phyloP scores from a whole-genome alignment of 768 basidiomycete genomes.

The Boletus reticuloceps region DNA sequence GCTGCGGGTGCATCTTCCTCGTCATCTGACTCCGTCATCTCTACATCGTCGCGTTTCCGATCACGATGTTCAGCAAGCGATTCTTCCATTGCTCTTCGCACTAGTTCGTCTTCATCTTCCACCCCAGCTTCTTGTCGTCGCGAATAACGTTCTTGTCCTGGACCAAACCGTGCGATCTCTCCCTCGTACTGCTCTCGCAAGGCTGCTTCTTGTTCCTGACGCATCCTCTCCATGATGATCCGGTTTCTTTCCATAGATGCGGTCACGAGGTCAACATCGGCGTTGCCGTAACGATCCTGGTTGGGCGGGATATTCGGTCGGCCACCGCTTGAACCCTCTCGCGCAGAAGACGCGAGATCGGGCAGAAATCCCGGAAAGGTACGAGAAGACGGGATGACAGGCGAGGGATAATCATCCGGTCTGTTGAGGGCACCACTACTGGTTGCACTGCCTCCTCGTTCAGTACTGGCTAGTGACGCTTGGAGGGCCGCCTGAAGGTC shows the following conservation, averaged over 20 bases:
- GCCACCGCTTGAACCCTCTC: constrained; percentile 12
- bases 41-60: constrained; percentile 20
- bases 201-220: constrained; percentile 63
- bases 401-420: constrained; percentile 15
- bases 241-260: constrained; percentile 68
- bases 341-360: constrained; percentile 7
- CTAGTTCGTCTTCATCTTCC: constrained; percentile 57
- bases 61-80: constrained; percentile 20
- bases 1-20: constrained; percentile 13
- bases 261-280: constrained; percentile 51
- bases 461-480: constrained; percentile 58
- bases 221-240: constrained; percentile 60
- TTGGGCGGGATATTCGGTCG: constrained; percentile 25
- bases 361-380: constrained; percentile 26
- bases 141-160: constrained; percentile 6
- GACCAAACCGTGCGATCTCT: constrained; percentile 32
- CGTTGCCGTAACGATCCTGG: constrained; percentile 30
- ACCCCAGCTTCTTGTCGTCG: constrained; percentile 1
- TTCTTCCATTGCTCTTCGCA: constrained; percentile 41
- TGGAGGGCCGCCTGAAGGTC: constrained; percentile 87
- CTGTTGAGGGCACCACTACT: constrained; percentile 9
- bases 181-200: constrained; percentile 56
- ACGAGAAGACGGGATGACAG: constrained; percentile 26
- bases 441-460: background rate
- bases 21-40: constrained; percentile 21